phyloP scores from a whole-genome alignment of 176 grass and related monocot genomes.

The Chloris gayana region DNA sequence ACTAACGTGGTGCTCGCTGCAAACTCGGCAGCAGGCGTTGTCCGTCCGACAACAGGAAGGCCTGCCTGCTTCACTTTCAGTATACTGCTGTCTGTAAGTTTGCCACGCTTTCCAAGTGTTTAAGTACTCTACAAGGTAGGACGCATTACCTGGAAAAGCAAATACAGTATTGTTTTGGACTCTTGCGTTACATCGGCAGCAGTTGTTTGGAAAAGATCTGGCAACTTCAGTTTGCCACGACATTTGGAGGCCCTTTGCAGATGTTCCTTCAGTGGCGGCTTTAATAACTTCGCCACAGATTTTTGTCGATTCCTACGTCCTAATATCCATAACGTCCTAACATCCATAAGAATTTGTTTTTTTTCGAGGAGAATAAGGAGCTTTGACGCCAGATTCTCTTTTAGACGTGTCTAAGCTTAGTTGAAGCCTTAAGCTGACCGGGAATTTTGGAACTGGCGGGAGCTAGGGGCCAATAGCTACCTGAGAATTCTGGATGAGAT shows the following conservation, averaged over 20 bases:
- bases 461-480: background rate
- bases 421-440: background rate
- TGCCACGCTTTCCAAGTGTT: background rate
- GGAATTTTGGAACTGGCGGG: background rate
- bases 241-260: slow-evolving; percentile 21
- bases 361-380: background rate
- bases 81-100: slow-evolving; percentile 6
- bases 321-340: background rate
- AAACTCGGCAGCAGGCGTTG: background rate
- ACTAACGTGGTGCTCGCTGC: background rate
- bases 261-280: background rate
- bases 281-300: background rate
- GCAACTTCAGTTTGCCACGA: background rate
- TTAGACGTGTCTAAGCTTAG: background rate
- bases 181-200: background rate
- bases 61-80: slow-evolving; percentile 3
- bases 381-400: background rate
- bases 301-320: background rate
- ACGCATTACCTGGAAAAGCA: slow-evolving; percentile 5
- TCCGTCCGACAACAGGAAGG: background rate
- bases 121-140: background rate
- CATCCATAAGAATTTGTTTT: background rate
- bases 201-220: slow-evolving; percentile 12
- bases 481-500: background rate
- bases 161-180: background rate